These are phyloP conservation scores for Lichtheimia ramosa DNA, from an alignment of 371 early-diverging fungal genomes.

Conservation along the genomic window DNA sequence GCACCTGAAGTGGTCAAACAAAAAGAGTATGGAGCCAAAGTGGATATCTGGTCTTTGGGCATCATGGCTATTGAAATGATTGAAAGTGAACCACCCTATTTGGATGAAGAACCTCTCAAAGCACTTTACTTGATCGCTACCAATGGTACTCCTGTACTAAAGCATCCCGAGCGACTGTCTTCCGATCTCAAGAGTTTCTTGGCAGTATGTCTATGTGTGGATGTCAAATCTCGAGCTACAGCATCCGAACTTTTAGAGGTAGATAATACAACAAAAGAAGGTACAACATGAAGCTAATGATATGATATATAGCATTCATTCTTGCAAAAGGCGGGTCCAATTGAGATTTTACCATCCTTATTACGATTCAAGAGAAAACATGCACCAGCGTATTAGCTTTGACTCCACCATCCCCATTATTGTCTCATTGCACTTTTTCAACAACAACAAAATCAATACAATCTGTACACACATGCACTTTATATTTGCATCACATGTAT, in stretches of 20 bases:
- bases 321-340: conserved; percentile 37
- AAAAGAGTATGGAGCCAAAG: conserved; percentile 85
- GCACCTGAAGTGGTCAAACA: conserved; percentile 92
- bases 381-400: too few relatives aligned
- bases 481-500: too few relatives aligned
- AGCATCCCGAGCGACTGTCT: conserved; percentile 79
- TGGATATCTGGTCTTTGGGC: conserved; percentile 93
- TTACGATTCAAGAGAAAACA: conserved; percentile 12
- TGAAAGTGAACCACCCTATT: conserved; percentile 96
- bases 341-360: conserved; percentile 26
- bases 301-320: conserved; percentile 26
- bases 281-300: too few relatives aligned
- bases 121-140: conserved; percentile 96
- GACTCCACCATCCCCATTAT: too few relatives aligned
- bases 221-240: conserved; percentile 83
- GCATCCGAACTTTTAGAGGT: conserved; percentile 74
- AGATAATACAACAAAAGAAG: too few relatives aligned
- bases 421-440: too few relatives aligned
- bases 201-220: conserved; percentile 87
- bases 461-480: too few relatives aligned
- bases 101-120: conserved; percentile 92
- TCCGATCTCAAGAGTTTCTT: conserved; percentile 81
- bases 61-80: conserved; percentile 98
- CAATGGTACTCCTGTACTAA: conserved; percentile 93
- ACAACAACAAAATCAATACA: too few relatives aligned